Conservation (phyloP, 108 stramenopile species). For the Nitzschia palea region DNA sequence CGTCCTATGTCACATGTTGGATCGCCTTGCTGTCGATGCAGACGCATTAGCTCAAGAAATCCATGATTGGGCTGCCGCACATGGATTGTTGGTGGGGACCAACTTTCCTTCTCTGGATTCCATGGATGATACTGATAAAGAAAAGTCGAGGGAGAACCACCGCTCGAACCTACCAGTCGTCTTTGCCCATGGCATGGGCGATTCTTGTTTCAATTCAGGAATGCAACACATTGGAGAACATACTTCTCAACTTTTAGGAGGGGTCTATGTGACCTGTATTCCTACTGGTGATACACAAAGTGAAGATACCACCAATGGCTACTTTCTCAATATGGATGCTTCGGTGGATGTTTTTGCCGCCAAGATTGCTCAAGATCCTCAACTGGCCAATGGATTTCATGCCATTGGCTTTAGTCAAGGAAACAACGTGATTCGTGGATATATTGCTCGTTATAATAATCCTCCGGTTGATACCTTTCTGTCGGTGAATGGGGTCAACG, state of each 20-base stretch:
- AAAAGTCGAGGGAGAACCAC: not conserved
- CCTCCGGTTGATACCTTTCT: slow-evolving; percentile 73
- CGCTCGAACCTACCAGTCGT: slow-evolving; percentile 44
- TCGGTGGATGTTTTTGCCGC: slow-evolving; percentile 66
- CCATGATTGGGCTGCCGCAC: slow-evolving; percentile 25
- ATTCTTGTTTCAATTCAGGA: slow-evolving; percentile 76
- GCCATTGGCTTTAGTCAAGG: slow-evolving; percentile 80
- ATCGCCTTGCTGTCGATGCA: slow-evolving; percentile 23
- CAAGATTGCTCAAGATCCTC: slow-evolving; percentile 44
- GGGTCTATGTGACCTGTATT: slow-evolving; percentile 58
- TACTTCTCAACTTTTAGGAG: slow-evolving; percentile 35
- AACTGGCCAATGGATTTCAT: slow-evolving; percentile 65
- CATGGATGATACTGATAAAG: not conserved
- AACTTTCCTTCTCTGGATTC: not conserved
- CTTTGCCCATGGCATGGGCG: slow-evolving; percentile 71
- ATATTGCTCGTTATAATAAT: slow-evolving; percentile 69
- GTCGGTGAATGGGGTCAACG: slow-evolving; percentile 69
- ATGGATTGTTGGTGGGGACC: slow-evolving; percentile 22
- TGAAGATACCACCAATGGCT: slow-evolving; percentile 75
- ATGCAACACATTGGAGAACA: slow-evolving; percentile 56
- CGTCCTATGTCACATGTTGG: slow-evolving; percentile 50
- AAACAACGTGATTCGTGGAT: slow-evolving; percentile 75
- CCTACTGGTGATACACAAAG: slow-evolving; percentile 57
- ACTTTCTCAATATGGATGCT: slow-evolving; percentile 71
- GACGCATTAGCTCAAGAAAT: slow-evolving; percentile 29